Conservation (phyloP, 305 asterid species). For the Fraxinus latifolia region DNA sequence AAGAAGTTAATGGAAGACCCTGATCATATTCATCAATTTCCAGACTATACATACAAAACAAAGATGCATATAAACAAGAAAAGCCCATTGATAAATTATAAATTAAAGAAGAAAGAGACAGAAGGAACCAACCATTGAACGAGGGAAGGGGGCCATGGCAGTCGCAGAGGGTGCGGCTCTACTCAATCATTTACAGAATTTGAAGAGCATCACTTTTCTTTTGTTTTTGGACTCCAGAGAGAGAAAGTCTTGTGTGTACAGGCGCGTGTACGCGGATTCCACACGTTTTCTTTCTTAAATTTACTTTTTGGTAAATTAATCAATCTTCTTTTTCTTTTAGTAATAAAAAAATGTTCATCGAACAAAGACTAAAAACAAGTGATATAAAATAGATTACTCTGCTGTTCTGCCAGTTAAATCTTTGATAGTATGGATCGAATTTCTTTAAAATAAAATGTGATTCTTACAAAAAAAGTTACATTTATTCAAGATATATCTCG, state of each 20-base stretch:
- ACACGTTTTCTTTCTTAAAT: background rate
- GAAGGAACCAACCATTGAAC: constrained; percentile 46
- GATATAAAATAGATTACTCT: too few relatives aligned
- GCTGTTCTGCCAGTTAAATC: too few relatives aligned
- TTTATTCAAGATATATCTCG: too few relatives aligned
- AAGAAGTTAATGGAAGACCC: background rate
- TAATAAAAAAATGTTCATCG: background rate
- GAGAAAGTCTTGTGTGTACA: background rate
- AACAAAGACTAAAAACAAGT: background rate
- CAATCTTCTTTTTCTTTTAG: too few relatives aligned
- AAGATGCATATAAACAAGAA: background rate
- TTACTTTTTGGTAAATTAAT: background rate
- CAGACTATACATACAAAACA: background rate
- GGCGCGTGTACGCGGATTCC: background rate
- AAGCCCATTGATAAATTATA: background rate
- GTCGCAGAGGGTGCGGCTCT: constrained; percentile 56
- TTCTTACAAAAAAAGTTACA: too few relatives aligned
- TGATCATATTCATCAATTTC: constrained; percentile 13
- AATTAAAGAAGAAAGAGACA: background rate
- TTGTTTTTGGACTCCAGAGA: background rate
- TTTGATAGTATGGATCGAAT: too few relatives aligned
- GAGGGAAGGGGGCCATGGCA: constrained; percentile 76
- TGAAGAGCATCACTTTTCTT: background rate
- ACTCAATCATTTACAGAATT: constrained; percentile 44
- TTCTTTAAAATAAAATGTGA: too few relatives aligned